A percentile compares a stretch with the other conserved stretches of the same genome.
These are phyloP conservation scores for Marasmius fiardii DNA, from an alignment of 1,284 basidiomycete species.

Conservation along the genomic window DNA sequence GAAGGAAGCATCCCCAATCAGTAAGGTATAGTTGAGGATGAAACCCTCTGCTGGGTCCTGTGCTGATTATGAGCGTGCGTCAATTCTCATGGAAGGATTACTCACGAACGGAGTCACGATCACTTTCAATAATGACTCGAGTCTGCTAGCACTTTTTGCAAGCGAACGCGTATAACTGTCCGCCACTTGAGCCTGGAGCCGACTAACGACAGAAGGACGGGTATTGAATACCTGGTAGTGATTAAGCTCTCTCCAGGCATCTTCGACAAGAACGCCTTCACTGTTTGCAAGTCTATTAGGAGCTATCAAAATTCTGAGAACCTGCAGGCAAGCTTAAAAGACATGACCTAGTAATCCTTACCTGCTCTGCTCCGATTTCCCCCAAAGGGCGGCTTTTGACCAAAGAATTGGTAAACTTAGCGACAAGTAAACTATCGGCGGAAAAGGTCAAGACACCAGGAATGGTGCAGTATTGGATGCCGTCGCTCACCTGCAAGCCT, in stretches of 20 bases:
- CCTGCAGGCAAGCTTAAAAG: not conserved
- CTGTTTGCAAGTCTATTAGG: constrained; percentile 84
- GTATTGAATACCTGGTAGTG: constrained; percentile 47
- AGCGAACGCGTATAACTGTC: constrained; percentile 78
- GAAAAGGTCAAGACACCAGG: not conserved
- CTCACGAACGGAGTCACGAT: constrained; percentile 86
- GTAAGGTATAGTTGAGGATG: constrained; percentile 89
- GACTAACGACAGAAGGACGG: constrained; percentile 1
- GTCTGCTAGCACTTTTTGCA: constrained; percentile 72
- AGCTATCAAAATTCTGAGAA: constrained; percentile 46
- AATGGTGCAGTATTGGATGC: not conserved
- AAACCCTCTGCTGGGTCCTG: constrained; percentile 92
- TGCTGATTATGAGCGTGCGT: constrained; percentile 1
- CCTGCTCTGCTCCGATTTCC: constrained; percentile 93
- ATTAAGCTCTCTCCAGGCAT: constrained; percentile 70
- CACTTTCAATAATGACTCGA: constrained; percentile 92
- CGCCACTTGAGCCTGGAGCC: not conserved
- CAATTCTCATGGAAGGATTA: constrained; percentile 12
- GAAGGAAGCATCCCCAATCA: constrained; percentile 90
- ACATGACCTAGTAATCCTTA: constrained; percentile 27
- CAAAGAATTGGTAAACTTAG: constrained; percentile 83
- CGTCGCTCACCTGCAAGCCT: constrained; percentile 71
- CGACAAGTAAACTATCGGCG: constrained; percentile 65
- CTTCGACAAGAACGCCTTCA: constrained; percentile 82
- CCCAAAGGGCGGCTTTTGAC: constrained; percentile 86